Evolutionary conservation across 371 early-diverging fungal species (phyloP).

Genomic region (Zychaea mexicana): DNA sequence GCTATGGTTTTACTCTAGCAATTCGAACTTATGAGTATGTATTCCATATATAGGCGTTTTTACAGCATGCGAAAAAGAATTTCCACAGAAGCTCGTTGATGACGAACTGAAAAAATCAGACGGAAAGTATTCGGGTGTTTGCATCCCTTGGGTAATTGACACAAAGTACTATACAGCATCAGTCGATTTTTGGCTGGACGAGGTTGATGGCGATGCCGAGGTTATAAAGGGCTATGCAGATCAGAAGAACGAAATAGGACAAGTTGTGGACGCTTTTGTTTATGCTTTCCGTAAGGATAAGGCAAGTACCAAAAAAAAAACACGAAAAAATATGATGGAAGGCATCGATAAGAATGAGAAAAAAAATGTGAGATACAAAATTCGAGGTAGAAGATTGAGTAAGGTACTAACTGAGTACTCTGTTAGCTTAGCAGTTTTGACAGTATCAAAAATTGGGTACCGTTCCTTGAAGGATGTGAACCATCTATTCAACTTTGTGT

Average conservation of each 20-base stretch:
- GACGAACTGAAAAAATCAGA: constrained; percentile 32
- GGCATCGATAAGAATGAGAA: neutral
- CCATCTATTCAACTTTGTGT: constrained; percentile 65
- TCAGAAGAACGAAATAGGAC: constrained; percentile 52
- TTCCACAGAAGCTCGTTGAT: constrained; percentile 25
- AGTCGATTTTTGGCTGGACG: constrained; percentile 73
- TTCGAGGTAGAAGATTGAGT: too few species aligned
- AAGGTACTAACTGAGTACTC: neutral
- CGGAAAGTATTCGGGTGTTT: constrained; percentile 43
- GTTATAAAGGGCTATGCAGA: constrained; percentile 45
- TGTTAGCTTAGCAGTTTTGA: constrained; percentile 54
- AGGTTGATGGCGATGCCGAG: constrained; percentile 32
- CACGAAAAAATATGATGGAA: too few species aligned
- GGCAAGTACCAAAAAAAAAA: constrained; percentile 24
- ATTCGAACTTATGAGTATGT: neutral
- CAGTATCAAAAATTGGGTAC: constrained; percentile 53
- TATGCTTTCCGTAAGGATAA: constrained; percentile 62
- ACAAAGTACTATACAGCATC: constrained; percentile 78
- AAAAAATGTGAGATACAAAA: too few species aligned
- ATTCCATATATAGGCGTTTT: constrained; percentile 26
- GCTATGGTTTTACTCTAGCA: too few species aligned
- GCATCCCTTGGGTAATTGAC: constrained; percentile 65
- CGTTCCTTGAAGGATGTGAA: constrained; percentile 54
- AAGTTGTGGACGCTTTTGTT: constrained; percentile 69
- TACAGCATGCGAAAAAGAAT: constrained; percentile 24